Evolutionary conservation across 1,284 basidiomycete genomes (phyloP).

Genomic region (Xanthoconium separans): DNA sequence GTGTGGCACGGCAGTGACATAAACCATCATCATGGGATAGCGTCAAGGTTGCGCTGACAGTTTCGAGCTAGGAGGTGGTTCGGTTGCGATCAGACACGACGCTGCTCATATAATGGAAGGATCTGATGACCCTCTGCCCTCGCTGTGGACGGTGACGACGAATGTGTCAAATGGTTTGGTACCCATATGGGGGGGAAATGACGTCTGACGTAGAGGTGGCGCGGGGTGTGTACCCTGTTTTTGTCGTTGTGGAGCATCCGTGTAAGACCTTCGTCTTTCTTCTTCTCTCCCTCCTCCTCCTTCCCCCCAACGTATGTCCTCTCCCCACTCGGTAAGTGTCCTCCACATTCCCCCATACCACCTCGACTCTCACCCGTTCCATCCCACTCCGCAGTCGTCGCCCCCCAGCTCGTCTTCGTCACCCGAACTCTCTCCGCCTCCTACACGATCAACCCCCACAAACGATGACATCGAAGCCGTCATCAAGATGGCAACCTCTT

Average conservation of each 20-base stretch:
- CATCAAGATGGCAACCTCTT: slow-evolving; percentile 73
- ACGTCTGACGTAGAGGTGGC: slow-evolving; percentile 34
- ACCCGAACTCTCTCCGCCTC: slow-evolving; percentile 29
- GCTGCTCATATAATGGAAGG: not conserved
- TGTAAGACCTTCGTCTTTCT: slow-evolving; percentile 24
- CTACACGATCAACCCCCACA: slow-evolving; percentile 39
- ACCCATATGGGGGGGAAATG: slow-evolving; percentile 17
- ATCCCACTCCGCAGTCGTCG: slow-evolving; percentile 8
- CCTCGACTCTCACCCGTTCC: not conserved
- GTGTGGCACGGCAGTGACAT: too few species aligned
- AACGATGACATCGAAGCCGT: slow-evolving; percentile 81
- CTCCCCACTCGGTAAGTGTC: slow-evolving; percentile 16
- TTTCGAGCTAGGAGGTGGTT: too few species aligned
- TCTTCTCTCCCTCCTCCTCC: too few species aligned
- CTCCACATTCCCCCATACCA: too few species aligned
- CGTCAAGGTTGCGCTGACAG: too few species aligned
- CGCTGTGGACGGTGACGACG: slow-evolving; percentile 4
- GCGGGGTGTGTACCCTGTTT: slow-evolving; percentile 35
- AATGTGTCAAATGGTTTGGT: slow-evolving; percentile 1
- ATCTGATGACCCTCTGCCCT: slow-evolving; percentile 5
- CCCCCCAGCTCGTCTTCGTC: slow-evolving; percentile 4
- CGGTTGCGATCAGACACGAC: too few species aligned
- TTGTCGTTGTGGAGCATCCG: slow-evolving; percentile 35
- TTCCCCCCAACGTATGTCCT: slow-evolving; percentile 15
- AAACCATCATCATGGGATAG: too few species aligned